These are phyloP conservation scores for Lotmaria passim DNA, from an alignment of 208 protist species.

Conservation along the genomic window DNA sequence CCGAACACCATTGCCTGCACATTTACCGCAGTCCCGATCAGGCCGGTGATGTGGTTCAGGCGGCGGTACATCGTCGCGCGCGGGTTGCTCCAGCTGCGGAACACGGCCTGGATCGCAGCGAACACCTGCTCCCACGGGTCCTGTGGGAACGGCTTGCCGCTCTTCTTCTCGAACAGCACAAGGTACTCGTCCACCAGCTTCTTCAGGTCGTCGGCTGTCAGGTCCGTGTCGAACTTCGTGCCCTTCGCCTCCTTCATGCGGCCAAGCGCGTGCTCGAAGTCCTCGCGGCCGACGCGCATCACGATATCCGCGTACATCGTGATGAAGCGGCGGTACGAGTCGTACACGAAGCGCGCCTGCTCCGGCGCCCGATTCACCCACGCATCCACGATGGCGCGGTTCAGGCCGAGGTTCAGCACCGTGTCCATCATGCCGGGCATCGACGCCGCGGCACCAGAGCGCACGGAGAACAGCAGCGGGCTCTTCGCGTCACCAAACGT, in stretches of 20 bases:
- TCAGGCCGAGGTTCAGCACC: constrained; percentile 95
- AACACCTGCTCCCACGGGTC: constrained; percentile 90
- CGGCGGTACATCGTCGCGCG: constrained; percentile 93
- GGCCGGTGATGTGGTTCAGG: constrained; percentile 90
- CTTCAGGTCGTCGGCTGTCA: constrained; percentile 82
- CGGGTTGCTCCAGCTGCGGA: constrained; percentile 91
- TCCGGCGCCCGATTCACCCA: constrained; percentile 65
- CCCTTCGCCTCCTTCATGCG: constrained; percentile 76
- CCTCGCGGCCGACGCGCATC: constrained; percentile 83
- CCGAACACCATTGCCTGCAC: constrained; percentile 97
- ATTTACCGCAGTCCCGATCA: constrained; percentile 95
- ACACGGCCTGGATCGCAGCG: constrained; percentile 90
- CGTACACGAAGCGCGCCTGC: constrained; percentile 93
- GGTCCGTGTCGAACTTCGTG: constrained; percentile 86
- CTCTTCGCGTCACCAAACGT: constrained; percentile 84
- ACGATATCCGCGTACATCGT: constrained; percentile 96
- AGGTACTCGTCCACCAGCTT: constrained; percentile 73
- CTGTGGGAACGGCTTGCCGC: constrained; percentile 82
- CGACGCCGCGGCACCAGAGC: constrained; percentile 93
- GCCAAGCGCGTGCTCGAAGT: constrained; percentile 87
- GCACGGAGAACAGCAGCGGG: constrained; percentile 94
- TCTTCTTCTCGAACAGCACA: constrained; percentile 68
- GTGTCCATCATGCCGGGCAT: constrained; percentile 98
- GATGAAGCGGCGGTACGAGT: constrained; percentile 96
- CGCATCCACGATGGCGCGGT: constrained; percentile 81